These are phyloP conservation scores for Agapanthus africanus DNA, from an alignment of 106 monocot species.

Conservation along the genomic window DNA sequence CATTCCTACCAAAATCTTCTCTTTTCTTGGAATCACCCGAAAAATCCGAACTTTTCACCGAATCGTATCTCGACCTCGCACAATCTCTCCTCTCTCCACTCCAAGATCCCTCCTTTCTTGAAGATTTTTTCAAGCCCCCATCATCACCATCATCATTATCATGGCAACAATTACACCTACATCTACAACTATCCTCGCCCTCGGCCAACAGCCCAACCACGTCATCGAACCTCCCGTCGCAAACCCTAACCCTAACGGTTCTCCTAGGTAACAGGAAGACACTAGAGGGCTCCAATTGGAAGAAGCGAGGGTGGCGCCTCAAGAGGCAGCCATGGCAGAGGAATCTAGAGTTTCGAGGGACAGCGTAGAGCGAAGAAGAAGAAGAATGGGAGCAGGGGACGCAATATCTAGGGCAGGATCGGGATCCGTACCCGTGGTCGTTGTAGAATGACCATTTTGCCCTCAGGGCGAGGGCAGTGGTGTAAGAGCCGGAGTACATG, in stretches of 20 bases:
- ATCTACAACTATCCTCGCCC: too few species aligned
- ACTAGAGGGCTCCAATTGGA: too few species aligned
- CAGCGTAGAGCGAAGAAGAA: background rate
- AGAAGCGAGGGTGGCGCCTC: background rate
- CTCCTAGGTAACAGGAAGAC: conserved; percentile 8
- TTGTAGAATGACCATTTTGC: conserved; percentile 17
- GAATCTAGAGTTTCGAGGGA: conserved; percentile 11
- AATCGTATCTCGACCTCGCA: too few species aligned
- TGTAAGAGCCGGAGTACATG: background rate
- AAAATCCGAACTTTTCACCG: too few species aligned
- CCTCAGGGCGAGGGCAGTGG: conserved; percentile 18
- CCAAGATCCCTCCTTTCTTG: too few species aligned
- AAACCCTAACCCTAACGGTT: conserved; percentile 2
- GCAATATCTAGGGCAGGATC: background rate
- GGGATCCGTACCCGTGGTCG: background rate
- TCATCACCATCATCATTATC: too few species aligned
- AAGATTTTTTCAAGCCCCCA: too few species aligned
- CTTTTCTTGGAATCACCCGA: background rate
- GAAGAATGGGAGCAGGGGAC: conserved; percentile 8
- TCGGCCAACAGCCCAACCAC: too few species aligned
- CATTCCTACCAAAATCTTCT: background rate
- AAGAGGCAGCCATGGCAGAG: conserved; percentile 9
- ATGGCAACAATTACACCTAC: background rate
- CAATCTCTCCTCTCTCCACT: too few species aligned
- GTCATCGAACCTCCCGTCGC: background rate